These are phyloP conservation scores for Trichophyton verrucosum DNA, from an alignment of 2,329 filamentous ascomycete species.

Conservation along the genomic window DNA sequence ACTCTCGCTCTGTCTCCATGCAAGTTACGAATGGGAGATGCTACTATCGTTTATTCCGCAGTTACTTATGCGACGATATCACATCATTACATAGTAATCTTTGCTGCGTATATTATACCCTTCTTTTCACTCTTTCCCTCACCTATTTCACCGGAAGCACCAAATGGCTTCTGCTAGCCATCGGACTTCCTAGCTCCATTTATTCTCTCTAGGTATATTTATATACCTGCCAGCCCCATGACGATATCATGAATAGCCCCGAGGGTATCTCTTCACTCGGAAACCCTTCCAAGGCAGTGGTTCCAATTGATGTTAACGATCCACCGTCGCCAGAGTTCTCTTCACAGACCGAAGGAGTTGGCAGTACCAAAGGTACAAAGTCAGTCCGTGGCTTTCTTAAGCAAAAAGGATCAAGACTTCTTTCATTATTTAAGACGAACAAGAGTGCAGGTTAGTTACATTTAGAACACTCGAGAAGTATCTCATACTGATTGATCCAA, in stretches of 20 bases:
- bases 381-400: slow-evolving; percentile 23
- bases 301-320: background rate
- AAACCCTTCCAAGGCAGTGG: background rate
- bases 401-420: slow-evolving; percentile 26
- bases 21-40: background rate
- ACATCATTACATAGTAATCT: background rate
- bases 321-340: slow-evolving; percentile 14
- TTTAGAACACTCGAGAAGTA: background rate
- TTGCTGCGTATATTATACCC: background rate
- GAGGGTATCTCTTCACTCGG: background rate
- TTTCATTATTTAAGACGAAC: slow-evolving; percentile 26
- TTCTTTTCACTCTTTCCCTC: background rate
- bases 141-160: background rate
- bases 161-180: background rate
- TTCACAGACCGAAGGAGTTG: slow-evolving; percentile 1
- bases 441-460: slow-evolving; percentile 17
- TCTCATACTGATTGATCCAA: background rate
- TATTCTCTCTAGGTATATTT: background rate
- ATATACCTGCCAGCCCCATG: slow-evolving; percentile 1
- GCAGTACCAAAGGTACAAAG: slow-evolving; percentile 13
- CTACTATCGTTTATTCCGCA: background rate
- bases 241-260: background rate
- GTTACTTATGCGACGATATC: background rate
- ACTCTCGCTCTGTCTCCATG: background rate
- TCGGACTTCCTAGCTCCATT: background rate